Base-by-base conservation (phyloP, 148 eudicot species). In the Limonium bicolor region DNA sequence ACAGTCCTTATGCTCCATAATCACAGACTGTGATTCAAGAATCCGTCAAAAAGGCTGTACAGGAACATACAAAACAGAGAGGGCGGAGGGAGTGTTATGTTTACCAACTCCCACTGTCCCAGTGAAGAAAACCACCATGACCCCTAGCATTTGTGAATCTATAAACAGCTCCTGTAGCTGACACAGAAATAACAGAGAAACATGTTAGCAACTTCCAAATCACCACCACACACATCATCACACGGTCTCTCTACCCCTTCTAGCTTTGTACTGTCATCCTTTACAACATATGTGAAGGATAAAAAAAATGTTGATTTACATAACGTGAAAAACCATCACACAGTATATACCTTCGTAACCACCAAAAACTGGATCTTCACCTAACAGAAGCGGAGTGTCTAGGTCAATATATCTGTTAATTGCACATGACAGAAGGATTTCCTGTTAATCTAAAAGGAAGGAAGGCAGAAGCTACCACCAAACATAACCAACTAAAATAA, bases 361-460 rank as follows among this genome's bases (percentile, higher is more conserved):
- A 48, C 56, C 88, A 27, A 67, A 18, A 32, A 86, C 94, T 19
- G 96, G 96, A 60, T 86, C 96, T 61, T 78, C 87, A 6, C 94
- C 68, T 39, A 86, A 59, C 58, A 82, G 64, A 38, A 82, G 61
- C 14, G 96, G 96, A 14, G 96, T 82, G 61, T 86, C 96, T 15
- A 86, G 63, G 66, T 86, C 94, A 51, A 86, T 36, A 37, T 67
- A 86, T 62, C 95, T 86, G 77, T 63, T 52, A 40, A 28, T n/a
- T n/a, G n/a, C n/a, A n/a, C n/a, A n/a, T n/a, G n/a, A n/a, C n/a
- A 6, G 23, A 24, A 40, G 46, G 42, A 15, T 40, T 40, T 17
- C 0, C 17, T 25, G 15, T 15, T 5, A 16, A 20, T 11, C 58
- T 10, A 42, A 9, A 26, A 36, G 3, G 20, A 29, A 30, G 32